Conservation (phyloP, 176 grass and related monocot genomes). For the Echinochloa phyllopogon region DNA sequence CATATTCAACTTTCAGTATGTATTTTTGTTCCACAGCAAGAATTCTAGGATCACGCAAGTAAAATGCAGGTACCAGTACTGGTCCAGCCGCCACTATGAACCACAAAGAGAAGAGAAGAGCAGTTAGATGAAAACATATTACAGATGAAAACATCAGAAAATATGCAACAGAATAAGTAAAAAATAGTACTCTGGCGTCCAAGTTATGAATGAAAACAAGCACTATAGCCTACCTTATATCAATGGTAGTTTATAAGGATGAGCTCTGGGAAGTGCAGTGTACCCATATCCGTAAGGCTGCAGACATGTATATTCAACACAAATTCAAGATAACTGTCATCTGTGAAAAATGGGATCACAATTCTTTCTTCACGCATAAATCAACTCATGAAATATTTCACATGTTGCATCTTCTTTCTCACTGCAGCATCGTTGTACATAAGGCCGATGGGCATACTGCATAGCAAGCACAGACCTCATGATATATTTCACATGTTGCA, state of each 20-base stretch:
- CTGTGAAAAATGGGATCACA: background rate
- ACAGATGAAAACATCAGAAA: background rate
- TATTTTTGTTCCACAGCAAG: slow-evolving; percentile 72
- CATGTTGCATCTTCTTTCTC: slow-evolving; percentile 87
- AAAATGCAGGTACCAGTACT: slow-evolving; percentile 59
- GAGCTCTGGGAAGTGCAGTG: slow-evolving; percentile 61
- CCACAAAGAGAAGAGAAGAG: slow-evolving; percentile 20
- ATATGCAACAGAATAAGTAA: slow-evolving; percentile 2
- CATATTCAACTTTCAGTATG: slow-evolving; percentile 81
- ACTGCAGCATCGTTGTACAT: slow-evolving; percentile 86
- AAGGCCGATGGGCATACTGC: slow-evolving; percentile 80
- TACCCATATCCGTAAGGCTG: slow-evolving; percentile 86
- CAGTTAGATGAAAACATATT: slow-evolving; percentile 20
- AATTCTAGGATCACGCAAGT: slow-evolving; percentile 68
- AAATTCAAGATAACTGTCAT: slow-evolving; percentile 28
- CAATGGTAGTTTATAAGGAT: slow-evolving; percentile 82
- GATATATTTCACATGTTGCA: slow-evolving; percentile 79
- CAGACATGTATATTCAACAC: slow-evolving; percentile 37
- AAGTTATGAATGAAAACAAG: slow-evolving; percentile 18
- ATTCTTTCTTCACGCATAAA: slow-evolving; percentile 26
- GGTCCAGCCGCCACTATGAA: slow-evolving; percentile 63
- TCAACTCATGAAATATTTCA: slow-evolving; percentile 77
- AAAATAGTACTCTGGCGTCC: background rate
- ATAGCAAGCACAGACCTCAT: slow-evolving; percentile 47
- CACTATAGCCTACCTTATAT: slow-evolving; percentile 61